Percentiles rank a stretch among this genome's conserved stretches.
Conservation (phyloP, 768 basidiomycete species). For the Cantharellus anzutake region DNA sequence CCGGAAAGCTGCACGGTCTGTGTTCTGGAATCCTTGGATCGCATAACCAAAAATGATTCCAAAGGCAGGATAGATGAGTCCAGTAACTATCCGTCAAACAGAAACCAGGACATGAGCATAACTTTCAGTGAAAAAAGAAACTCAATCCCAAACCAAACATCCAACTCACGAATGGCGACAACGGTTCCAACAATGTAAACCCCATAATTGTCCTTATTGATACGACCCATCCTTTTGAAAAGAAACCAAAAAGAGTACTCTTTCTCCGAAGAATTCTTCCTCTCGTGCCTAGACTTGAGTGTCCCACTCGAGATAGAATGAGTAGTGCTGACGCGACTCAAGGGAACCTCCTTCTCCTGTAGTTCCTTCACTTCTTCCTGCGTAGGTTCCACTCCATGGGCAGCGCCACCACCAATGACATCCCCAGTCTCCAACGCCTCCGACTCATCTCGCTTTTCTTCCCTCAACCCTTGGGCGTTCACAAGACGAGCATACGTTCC, state of each 20-base stretch:
- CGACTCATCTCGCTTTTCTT: constrained; percentile 17
- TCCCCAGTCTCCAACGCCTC: constrained; percentile 10
- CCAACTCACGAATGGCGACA: constrained; percentile 24
- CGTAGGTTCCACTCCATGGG: not conserved
- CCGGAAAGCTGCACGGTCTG: not conserved
- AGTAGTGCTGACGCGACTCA: not conserved
- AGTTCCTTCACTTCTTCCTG: not conserved
- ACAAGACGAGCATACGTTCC: constrained; percentile 17
- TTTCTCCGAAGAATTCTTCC: constrained; percentile 1
- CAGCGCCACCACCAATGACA: not conserved
- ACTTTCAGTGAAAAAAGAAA: not conserved
- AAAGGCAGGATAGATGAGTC: constrained; percentile 52
- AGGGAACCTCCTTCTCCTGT: not conserved
- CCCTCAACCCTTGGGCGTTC: constrained; percentile 14
- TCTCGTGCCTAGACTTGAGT: not conserved
- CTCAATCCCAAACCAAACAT: not conserved
- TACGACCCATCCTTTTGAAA: constrained; percentile 46
- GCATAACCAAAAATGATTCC: constrained; percentile 22
- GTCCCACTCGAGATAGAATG: not conserved
- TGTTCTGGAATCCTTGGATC: not conserved
- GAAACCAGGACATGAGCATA: not conserved
- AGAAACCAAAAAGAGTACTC: constrained; percentile 34
- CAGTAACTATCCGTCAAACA: constrained; percentile 20
- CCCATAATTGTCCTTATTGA: constrained; percentile 40
- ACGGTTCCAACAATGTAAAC: constrained; percentile 39